These are phyloP conservation scores for Nicotiana noctiflora DNA, from an alignment of 257 asterid genomes.

Conservation along the genomic window DNA sequence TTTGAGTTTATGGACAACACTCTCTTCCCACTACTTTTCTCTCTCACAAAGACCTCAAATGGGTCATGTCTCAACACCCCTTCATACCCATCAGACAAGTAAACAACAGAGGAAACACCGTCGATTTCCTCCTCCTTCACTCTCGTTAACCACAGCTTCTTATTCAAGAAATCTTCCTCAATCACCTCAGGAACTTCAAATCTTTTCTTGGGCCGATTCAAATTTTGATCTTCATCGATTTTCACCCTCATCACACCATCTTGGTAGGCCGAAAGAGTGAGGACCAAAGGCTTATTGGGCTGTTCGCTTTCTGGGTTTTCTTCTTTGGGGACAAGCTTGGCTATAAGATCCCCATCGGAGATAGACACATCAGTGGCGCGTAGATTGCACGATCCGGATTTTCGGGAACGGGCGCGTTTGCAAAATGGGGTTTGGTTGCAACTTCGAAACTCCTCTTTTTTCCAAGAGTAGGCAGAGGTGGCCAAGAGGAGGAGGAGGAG, in stretches of 20 bases:
- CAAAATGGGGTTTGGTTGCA: constrained; percentile 94
- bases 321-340: constrained; percentile 46
- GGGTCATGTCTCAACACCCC: constrained; percentile 88
- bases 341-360: constrained; percentile 79
- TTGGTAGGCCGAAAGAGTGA: constrained; percentile 68
- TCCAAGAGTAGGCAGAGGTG: constrained; percentile 57
- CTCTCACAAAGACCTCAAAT: constrained; percentile 85
- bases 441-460: constrained; percentile 85
- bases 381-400: constrained; percentile 50
- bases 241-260: constrained; percentile 84
- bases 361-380: constrained; percentile 61
- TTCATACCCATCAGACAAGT: constrained; percentile 78
- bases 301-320: constrained; percentile 27
- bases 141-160: constrained; percentile 74
- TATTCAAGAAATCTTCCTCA: constrained; percentile 54
- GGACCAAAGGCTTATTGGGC: constrained; percentile 45
- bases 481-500: constrained; percentile 24
- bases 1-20: constrained; percentile 77
- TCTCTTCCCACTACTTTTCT: constrained; percentile 60
- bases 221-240: constrained; percentile 75
- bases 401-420: constrained; percentile 80
- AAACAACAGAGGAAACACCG: constrained; percentile 54
- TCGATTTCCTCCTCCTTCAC: constrained; percentile 49
- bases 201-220: constrained; percentile 74
- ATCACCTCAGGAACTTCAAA: constrained; percentile 95